phyloP scores from a whole-genome alignment of 768 basidiomycete genomes.

The Nidularia pulvinata region DNA sequence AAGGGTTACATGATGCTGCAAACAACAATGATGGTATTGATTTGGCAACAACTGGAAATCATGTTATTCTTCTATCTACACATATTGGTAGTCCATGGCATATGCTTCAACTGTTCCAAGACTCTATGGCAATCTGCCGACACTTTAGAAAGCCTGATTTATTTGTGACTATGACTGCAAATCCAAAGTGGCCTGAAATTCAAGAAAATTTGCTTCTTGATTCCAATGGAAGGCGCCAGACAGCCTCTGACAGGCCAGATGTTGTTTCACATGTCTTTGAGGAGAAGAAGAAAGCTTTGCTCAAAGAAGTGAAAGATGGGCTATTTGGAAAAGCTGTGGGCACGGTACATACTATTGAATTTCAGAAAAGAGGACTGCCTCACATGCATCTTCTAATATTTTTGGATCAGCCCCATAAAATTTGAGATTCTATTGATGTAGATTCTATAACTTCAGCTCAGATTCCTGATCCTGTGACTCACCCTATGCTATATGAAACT shows the following conservation, averaged over 20 bases:
- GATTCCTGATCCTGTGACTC: conserved; percentile 34
- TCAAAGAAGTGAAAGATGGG: conserved; percentile 31
- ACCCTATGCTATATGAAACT: conserved; percentile 36
- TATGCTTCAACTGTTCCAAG: conserved; percentile 43
- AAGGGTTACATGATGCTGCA: conserved; percentile 22
- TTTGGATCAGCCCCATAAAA: conserved; percentile 25
- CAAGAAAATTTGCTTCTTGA: conserved; percentile 29
- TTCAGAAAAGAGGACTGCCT: conserved; percentile 56
- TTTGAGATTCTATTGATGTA: conserved; percentile 29
- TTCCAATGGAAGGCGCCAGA: conserved; percentile 14
- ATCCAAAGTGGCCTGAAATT: conserved; percentile 52
- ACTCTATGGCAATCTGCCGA: conserved; percentile 41
- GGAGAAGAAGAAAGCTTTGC: conserved; percentile 31
- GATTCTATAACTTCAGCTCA: conserved; percentile 37
- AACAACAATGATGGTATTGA: conserved; percentile 14
- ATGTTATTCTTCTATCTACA: conserved; percentile 37
- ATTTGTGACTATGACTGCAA: conserved; percentile 53
- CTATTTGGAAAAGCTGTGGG: conserved; percentile 41
- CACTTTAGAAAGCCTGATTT: conserved; percentile 34
- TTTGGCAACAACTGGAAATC: conserved; percentile 23
- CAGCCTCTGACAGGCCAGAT: conserved; percentile 42
- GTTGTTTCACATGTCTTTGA: conserved; percentile 44
- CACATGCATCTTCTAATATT: conserved; percentile 53
- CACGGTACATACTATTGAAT: conserved; percentile 52
- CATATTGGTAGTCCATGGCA: conserved; percentile 37